Conservation (phyloP, 305 asterid genomes). For the Fraxinus sp. region DNA sequence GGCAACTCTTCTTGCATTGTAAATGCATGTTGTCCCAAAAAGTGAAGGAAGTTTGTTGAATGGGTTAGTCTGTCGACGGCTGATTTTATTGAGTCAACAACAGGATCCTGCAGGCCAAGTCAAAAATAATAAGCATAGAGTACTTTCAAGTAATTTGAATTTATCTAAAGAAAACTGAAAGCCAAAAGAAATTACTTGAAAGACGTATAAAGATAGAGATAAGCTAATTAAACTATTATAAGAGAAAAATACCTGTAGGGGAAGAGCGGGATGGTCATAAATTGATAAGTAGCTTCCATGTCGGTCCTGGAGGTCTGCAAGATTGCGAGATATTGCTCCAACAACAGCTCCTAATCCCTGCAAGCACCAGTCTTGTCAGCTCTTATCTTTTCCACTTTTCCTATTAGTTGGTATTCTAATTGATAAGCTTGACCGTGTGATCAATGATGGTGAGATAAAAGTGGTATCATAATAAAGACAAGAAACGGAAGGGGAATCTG, state of each 20-base stretch:
- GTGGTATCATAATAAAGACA: conserved; percentile 16
- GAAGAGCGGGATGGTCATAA: conserved; percentile 87
- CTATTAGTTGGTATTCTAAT: neutral
- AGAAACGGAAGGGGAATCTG: conserved; percentile 15
- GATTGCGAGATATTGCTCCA: conserved; percentile 96
- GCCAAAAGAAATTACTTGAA: neutral
- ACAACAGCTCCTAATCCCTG: conserved; percentile 98
- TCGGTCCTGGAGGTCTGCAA: conserved; percentile 91
- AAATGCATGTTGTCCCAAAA: conserved; percentile 91
- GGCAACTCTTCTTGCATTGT: conserved; percentile 95
- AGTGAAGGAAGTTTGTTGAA: conserved; percentile 84
- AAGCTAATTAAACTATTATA: conserved; percentile 12
- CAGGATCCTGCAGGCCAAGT: conserved; percentile 65
- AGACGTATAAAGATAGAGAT: neutral
- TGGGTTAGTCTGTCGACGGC: conserved; percentile 80
- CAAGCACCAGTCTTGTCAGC: conserved; percentile 25
- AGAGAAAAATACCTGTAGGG: conserved; percentile 58
- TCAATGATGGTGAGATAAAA: conserved; percentile 1
- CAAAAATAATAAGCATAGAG: conserved; percentile 24
- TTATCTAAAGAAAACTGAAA: neutral
- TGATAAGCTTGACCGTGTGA: neutral
- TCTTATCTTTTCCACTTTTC: conserved; percentile 4
- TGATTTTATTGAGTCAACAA: conserved; percentile 71
- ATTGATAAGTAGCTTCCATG: conserved; percentile 93
- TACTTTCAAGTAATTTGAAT: neutral